Conservation (phyloP, 768 basidiomycete genomes). For the Suillus cothurnatus region DNA sequence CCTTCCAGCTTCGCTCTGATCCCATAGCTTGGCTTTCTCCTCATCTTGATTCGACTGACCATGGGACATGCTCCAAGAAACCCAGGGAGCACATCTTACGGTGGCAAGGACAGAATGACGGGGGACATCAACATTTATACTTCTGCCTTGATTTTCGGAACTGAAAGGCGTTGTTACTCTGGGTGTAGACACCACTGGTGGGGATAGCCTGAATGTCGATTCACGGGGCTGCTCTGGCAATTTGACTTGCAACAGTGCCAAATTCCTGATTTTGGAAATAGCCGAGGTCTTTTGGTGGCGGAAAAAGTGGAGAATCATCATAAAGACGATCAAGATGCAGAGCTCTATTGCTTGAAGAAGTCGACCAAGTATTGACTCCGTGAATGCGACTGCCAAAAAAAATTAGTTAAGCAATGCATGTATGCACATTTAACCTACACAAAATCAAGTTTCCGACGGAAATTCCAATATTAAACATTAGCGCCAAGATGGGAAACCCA, state of each 20-base stretch:
- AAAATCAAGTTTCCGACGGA: slow-evolving; percentile 56
- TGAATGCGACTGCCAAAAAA: slow-evolving; percentile 54
- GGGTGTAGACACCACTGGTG: slow-evolving; percentile 27
- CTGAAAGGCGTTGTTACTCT: slow-evolving; percentile 24
- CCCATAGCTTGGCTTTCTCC: slow-evolving; percentile 36
- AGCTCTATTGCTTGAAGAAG: slow-evolving; percentile 64
- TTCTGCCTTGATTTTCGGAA: slow-evolving; percentile 8
- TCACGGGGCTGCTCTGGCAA: slow-evolving; percentile 29
- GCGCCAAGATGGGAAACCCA: slow-evolving; percentile 49
- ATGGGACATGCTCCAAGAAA: slow-evolving; percentile 32
- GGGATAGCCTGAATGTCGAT: slow-evolving; percentile 27
- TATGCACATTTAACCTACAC: slow-evolving; percentile 47
- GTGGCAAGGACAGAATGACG: slow-evolving; percentile 23
- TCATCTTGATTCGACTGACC: slow-evolving; percentile 23
- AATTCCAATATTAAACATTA: slow-evolving; percentile 53
- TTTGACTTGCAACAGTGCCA: slow-evolving; percentile 10
- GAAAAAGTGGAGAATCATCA: slow-evolving; percentile 50
- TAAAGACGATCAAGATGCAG: slow-evolving; percentile 62
- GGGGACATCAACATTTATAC: slow-evolving; percentile 16
- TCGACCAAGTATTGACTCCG: slow-evolving; percentile 70
- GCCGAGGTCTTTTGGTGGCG: slow-evolving; percentile 22
- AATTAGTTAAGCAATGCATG: slow-evolving; percentile 15
- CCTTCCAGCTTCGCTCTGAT: slow-evolving; percentile 33
- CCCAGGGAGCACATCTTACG: slow-evolving; percentile 39
- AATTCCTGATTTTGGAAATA: background rate